Evolutionary conservation across 805 yeast species (phyloP).

Genomic region (Grigorovia transvaalensis): DNA sequence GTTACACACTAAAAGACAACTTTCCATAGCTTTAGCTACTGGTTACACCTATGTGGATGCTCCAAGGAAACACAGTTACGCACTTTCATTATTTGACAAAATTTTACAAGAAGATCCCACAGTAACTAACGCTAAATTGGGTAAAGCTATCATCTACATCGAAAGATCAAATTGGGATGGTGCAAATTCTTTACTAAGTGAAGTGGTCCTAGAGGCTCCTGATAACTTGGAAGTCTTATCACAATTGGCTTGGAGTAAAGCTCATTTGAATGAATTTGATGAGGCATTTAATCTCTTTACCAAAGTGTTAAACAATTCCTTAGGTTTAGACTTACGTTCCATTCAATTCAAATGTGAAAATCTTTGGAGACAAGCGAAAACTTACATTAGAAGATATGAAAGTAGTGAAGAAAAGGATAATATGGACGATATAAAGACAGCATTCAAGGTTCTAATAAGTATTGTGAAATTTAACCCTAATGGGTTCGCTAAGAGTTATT

Average conservation of each 20-base stretch:
- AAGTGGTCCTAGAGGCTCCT: constrained; percentile 41
- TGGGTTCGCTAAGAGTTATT: constrained; percentile 67
- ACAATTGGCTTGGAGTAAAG: constrained; percentile 72
- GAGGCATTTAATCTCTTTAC: constrained; percentile 30
- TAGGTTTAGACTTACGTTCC: constrained; percentile 43
- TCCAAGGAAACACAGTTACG: constrained; percentile 75
- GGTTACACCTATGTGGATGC: constrained; percentile 79
- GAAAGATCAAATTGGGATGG: constrained; percentile 48
- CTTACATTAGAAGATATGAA: constrained; percentile 35
- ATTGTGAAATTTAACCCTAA: constrained; percentile 55
- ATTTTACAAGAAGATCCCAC: constrained; percentile 39
- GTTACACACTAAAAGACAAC: constrained; percentile 42
- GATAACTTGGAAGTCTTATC: constrained; percentile 48
- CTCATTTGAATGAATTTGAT: constrained; percentile 43
- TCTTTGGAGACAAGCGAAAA: constrained; percentile 66
- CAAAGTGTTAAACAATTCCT: constrained; percentile 25
- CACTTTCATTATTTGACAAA: constrained; percentile 57
- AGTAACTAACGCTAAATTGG: constrained; percentile 58
- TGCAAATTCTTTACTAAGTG: constrained; percentile 44
- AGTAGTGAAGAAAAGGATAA: constrained; percentile 8
- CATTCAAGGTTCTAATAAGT: constrained; percentile 48
- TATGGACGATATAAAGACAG: constrained; percentile 30
- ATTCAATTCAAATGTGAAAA: constrained; percentile 48
- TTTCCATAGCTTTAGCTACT: constrained; percentile 59
- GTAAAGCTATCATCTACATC: constrained; percentile 68